Evolutionary conservation across 208 protist genomes (phyloP).

Genomic region (Leptomonas pyrrhocoris): DNA sequence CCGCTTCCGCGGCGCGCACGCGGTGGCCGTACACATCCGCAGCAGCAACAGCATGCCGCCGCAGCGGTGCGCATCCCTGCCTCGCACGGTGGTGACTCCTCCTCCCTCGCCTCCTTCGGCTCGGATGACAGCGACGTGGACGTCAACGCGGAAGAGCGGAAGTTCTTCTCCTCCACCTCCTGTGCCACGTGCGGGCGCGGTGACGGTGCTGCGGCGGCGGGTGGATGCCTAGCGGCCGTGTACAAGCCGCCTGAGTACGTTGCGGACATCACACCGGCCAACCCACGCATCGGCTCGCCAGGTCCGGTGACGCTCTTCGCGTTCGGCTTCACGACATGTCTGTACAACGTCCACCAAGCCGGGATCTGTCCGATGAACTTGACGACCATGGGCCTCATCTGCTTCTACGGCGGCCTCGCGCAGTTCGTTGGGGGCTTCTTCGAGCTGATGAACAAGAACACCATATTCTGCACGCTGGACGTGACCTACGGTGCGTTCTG

Average conservation of each 20-base stretch:
- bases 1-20: no score
- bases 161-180: neutral
- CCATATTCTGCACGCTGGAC: constrained; percentile 52
- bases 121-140: neutral
- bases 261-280: constrained; percentile 12
- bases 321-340: constrained; percentile 73
- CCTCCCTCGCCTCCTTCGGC: constrained; percentile 11
- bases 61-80: neutral
- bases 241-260: constrained; percentile 15
- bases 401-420: constrained; percentile 55
- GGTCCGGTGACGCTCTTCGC: constrained; percentile 51
- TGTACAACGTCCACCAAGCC: constrained; percentile 62
- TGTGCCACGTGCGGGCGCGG: constrained; percentile 13
- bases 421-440: constrained; percentile 66
- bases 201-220: no score
- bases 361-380: constrained; percentile 43
- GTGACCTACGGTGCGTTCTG: constrained; percentile 63
- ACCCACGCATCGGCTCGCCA: constrained; percentile 41
- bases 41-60: neutral
- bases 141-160: neutral
- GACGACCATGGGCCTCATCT: constrained; percentile 39
- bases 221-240: constrained; percentile 10
- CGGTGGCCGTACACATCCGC: neutral
- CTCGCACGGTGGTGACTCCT: constrained; percentile 5
- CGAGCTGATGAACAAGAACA: constrained; percentile 61